Percentiles rank a stretch among this genome's conserved stretches.
Conservation (phyloP, 192 early-diverging fungal genomes). For the Podila verticillata region DNA sequence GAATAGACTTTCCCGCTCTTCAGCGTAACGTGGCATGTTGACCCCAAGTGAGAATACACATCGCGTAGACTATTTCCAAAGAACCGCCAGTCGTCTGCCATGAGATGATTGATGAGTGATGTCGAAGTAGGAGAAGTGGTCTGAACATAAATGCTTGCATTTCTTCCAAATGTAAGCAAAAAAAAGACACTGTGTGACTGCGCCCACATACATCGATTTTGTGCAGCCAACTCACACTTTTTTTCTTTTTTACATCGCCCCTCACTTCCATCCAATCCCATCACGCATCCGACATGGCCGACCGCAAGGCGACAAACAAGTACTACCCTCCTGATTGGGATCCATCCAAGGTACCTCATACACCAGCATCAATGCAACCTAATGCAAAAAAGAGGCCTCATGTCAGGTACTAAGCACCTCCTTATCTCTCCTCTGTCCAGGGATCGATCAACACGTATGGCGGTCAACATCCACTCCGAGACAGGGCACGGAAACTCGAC, state of each 20-base stretch:
- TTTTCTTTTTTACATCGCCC: neutral
- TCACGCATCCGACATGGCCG: slow-evolving; percentile 20
- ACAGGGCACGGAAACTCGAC: slow-evolving; percentile 87
- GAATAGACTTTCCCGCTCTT: slow-evolving; percentile 17
- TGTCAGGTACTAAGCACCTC: neutral
- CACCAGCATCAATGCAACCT: neutral
- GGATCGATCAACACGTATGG: slow-evolving; percentile 88
- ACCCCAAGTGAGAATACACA: slow-evolving; percentile 25
- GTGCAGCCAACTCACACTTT: neutral
- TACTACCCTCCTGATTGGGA: slow-evolving; percentile 93
- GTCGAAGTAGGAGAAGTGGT: neutral
- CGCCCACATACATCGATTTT: neutral
- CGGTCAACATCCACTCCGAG: slow-evolving; percentile 89
- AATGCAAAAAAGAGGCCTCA: neutral
- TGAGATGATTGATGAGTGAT: neutral
- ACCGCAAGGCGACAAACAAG: slow-evolving; percentile 74
- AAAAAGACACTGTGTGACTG: neutral
- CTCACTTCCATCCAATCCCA: neutral
- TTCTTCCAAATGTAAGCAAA: neutral
- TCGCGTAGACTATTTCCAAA: slow-evolving; percentile 23
- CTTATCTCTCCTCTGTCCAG: slow-evolving; percentile 30
- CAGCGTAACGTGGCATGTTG: slow-evolving; percentile 18
- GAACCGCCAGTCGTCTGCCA: slow-evolving; percentile 27
- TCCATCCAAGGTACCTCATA: slow-evolving; percentile 75
- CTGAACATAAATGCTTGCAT: neutral